Percentiles rank a stretch among this genome's conserved stretches.
These are phyloP conservation scores for Aspergillus pseudoviridinutans DNA, from an alignment of 2,329 filamentous ascomycete genomes.

Conservation along the genomic window DNA sequence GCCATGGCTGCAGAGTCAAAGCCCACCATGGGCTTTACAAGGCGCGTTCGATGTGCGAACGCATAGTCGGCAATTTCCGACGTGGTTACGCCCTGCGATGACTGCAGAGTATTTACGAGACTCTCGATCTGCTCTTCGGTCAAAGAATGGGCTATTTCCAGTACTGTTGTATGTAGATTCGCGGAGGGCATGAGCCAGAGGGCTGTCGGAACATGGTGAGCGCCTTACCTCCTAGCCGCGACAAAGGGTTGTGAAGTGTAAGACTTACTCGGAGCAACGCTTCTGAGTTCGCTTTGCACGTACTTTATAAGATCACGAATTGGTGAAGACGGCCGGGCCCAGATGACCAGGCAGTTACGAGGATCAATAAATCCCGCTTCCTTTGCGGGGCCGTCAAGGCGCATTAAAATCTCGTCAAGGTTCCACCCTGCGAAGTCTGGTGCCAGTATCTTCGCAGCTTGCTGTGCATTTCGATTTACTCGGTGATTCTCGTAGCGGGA, in stretches of 20 bases:
- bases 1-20: constrained; percentile 82
- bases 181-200: constrained; percentile 83
- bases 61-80: constrained; percentile 60
- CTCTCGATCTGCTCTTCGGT: constrained; percentile 63
- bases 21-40: constrained; percentile 76
- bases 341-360: constrained; percentile 78
- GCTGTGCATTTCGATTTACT: constrained; percentile 67
- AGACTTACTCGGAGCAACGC: constrained; percentile 64
- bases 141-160: constrained; percentile 79
- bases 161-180: constrained; percentile 73
- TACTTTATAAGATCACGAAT: constrained; percentile 62
- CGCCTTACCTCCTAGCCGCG: background rate
- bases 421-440: constrained; percentile 63
- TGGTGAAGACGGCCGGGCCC: constrained; percentile 72
- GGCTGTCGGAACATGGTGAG: constrained; percentile 42
- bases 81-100: constrained; percentile 9
- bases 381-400: constrained; percentile 59
- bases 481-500: constrained; percentile 68
- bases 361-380: constrained; percentile 69
- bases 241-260: background rate
- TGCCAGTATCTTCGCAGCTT: constrained; percentile 66
- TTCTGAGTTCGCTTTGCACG: constrained; percentile 62
- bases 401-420: constrained; percentile 68
- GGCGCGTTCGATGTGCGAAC: constrained; percentile 61
- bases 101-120: constrained; percentile 54